phyloP scores from a whole-genome alignment of 208 protist species.

The Wallacemonas rigidus region DNA sequence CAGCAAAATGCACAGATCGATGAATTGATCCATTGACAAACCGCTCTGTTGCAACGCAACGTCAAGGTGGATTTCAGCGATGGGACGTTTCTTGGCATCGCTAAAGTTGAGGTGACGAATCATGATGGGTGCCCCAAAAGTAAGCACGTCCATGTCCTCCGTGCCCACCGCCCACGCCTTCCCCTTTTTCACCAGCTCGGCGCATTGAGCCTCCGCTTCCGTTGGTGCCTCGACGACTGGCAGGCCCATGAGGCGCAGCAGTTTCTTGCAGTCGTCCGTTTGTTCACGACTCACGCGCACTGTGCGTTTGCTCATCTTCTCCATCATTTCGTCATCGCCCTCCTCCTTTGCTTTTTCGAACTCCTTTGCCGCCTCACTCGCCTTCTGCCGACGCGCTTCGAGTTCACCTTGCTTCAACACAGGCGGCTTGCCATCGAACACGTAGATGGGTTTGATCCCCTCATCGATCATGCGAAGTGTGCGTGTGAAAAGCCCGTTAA shows the following conservation, averaged over 20 bases:
- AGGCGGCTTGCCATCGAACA: slow-evolving; percentile 99
- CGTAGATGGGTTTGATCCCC: slow-evolving; percentile 98
- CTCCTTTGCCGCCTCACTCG: slow-evolving; percentile 91
- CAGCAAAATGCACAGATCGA: slow-evolving; percentile 99
- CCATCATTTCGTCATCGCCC: slow-evolving; percentile 91
- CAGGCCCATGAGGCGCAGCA: slow-evolving; percentile 99
- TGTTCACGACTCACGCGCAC: slow-evolving; percentile 95
- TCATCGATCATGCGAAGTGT: slow-evolving; percentile 98
- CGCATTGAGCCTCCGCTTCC: slow-evolving; percentile 99
- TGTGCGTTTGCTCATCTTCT: slow-evolving; percentile 95
- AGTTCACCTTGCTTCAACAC: slow-evolving; percentile 96
- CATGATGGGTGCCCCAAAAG: slow-evolving; percentile 96
- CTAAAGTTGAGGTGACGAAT: slow-evolving; percentile 96
- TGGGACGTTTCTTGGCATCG: slow-evolving; percentile 96
- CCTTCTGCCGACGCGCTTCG: slow-evolving; percentile 88
- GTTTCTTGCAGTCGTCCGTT: slow-evolving; percentile 98
- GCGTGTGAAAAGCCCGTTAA: slow-evolving; percentile 97
- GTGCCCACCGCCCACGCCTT: slow-evolving; percentile 98
- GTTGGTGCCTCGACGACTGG: slow-evolving; percentile 96
- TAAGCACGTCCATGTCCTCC: slow-evolving; percentile 99
- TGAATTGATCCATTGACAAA: slow-evolving; percentile 96
- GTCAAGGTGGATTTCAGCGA: slow-evolving; percentile 94
- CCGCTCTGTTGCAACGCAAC: slow-evolving; percentile 76
- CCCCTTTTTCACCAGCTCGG: slow-evolving; percentile 93
- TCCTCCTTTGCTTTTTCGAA: slow-evolving; percentile 91